Conservation (phyloP, 345 rosid genomes). For the Salix brachista region DNA sequence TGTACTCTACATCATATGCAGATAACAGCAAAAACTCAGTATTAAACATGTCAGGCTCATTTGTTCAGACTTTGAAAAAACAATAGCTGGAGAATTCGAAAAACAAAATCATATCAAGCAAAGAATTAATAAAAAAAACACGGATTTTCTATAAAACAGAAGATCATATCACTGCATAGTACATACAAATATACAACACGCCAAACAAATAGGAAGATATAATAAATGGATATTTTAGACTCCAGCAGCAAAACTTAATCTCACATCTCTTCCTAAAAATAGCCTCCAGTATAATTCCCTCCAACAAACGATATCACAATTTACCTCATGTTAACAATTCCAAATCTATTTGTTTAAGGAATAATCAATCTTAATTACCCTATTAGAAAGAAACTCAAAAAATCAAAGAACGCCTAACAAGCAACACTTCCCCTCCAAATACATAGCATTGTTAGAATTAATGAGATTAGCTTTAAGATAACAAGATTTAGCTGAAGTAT, state of each 20-base stretch:
- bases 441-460: not conserved
- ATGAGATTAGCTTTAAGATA: too few species aligned
- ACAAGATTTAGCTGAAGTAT: too few species aligned
- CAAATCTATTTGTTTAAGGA: not conserved
- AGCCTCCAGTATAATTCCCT: not conserved
- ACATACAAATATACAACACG: not conserved
- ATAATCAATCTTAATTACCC: not conserved
- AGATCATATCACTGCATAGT: not conserved
- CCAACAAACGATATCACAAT: not conserved
- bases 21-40: not conserved
- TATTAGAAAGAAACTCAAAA: not conserved
- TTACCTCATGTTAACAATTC: not conserved
- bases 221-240: not conserved
- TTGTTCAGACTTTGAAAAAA: not conserved
- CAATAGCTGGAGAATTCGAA: not conserved
- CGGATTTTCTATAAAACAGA: not conserved
- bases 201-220: not conserved
- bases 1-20: not conserved
- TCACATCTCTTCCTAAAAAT: constrained; percentile 1
- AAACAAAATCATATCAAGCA: not conserved
- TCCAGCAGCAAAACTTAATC: not conserved
- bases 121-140: not conserved
- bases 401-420: not conserved
- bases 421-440: not conserved
- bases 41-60: not conserved